Evolutionary conservation across 2,329 filamentous ascomycete genomes (phyloP).

Genomic region (Sporothrix schenckii): DNA sequence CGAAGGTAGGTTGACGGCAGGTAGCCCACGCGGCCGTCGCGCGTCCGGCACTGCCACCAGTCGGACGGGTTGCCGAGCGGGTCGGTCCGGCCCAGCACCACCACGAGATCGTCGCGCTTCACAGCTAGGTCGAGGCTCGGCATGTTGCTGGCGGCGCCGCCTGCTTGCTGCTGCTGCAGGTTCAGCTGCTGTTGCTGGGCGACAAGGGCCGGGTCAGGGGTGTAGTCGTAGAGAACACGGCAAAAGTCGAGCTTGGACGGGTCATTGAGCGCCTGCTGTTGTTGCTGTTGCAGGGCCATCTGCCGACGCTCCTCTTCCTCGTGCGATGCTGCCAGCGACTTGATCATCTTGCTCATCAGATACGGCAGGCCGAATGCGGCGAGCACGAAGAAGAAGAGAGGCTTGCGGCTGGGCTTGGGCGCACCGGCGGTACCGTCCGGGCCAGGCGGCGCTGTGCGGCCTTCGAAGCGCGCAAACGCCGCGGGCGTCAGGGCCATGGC

Average conservation of each 20-base stretch:
- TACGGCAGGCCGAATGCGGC: conserved; percentile 96
- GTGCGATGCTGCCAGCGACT: conserved; percentile 76
- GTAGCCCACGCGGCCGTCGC: conserved; percentile 89
- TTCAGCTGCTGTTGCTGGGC: conserved; percentile 27
- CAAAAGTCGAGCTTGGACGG: conserved; percentile 95
- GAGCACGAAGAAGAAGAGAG: conserved; percentile 91
- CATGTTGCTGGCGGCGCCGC: conserved; percentile 39
- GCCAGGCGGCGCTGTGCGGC: conserved; percentile 55
- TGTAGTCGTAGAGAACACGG: conserved; percentile 91
- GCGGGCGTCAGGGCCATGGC: conserved; percentile 84
- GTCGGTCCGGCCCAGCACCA: conserved; percentile 88
- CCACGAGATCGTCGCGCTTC: conserved; percentile 93
- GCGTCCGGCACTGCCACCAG: conserved; percentile 94
- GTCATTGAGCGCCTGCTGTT: conserved; percentile 66
- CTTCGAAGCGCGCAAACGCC: conserved; percentile 87
- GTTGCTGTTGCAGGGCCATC: conserved; percentile 54
- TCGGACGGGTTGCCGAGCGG: conserved; percentile 89
- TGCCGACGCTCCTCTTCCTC: conserved; percentile 76
- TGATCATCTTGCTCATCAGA: conserved; percentile 95
- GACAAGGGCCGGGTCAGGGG: conserved; percentile 56
- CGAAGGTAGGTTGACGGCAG: conserved; percentile 90
- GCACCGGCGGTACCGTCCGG: conserved; percentile 60
- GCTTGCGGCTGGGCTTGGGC: conserved; percentile 84
- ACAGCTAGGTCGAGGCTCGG: conserved; percentile 85
- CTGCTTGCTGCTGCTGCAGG: conserved; percentile 16